Conservation (phyloP, 768 basidiomycete species). For the Atractiella rhizophila region DNA sequence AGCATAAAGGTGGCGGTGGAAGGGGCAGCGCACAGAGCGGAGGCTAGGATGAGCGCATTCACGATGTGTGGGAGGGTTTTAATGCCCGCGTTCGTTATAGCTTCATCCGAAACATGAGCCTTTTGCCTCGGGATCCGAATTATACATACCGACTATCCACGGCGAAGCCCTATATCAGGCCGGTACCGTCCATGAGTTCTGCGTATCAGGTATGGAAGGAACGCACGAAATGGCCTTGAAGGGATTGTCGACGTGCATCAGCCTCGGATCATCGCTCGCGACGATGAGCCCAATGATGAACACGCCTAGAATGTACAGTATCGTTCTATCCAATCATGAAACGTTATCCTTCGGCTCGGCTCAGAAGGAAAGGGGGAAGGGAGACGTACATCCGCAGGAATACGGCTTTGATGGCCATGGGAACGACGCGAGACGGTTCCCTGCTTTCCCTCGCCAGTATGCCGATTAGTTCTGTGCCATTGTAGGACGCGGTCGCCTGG, state of each 20-base stretch:
- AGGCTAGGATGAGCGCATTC: conserved; percentile 23
- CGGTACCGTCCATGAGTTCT: no score
- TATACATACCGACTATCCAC: no score
- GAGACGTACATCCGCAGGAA: conserved; percentile 44
- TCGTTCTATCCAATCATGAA: no score
- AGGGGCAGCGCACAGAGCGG: no score
- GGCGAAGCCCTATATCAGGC: no score
- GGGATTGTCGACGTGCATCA: no score
- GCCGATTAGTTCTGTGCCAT: conserved; percentile 30
- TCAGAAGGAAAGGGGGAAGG: conserved; percentile 63
- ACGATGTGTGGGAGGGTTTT: conserved; percentile 23
- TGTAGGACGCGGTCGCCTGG: conserved; percentile 22
- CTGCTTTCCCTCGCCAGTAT: no score
- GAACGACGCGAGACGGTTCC: conserved; percentile 26
- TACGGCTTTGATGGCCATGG: conserved; percentile 40
- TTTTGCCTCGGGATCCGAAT: no score
- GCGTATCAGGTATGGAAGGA: no score
- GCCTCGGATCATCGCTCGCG: conserved; percentile 40
- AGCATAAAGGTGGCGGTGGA: conserved; percentile 11
- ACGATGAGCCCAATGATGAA: conserved; percentile 60
- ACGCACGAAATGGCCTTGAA: no score
- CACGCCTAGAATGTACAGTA: conserved; percentile 38
- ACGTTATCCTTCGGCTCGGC: no score
- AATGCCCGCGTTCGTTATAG: conserved; percentile 23
- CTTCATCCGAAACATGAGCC: no score